phyloP scores from a whole-genome alignment of 805 yeast genomes.

The Pichia scutulata region DNA sequence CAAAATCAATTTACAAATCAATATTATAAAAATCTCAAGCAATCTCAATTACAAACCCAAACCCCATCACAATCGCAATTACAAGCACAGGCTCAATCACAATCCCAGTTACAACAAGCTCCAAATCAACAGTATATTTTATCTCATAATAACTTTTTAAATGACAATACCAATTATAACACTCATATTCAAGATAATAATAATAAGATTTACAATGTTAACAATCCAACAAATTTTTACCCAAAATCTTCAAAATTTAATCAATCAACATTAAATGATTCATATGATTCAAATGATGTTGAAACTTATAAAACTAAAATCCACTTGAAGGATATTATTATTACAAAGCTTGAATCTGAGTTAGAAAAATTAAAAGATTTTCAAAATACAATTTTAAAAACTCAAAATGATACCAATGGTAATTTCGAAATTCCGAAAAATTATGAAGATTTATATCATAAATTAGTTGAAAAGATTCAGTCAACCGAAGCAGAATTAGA shows the following conservation, averaged over 20 bases:
- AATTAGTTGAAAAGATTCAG: slow-evolving; percentile 23
- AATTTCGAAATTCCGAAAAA: slow-evolving; percentile 28
- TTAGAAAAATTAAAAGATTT: slow-evolving; percentile 34
- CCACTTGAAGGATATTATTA: slow-evolving; percentile 46
- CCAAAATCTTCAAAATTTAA: slow-evolving; percentile 2
- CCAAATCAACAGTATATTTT: not conserved
- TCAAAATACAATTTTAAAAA: slow-evolving; percentile 32
- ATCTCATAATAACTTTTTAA: not conserved
- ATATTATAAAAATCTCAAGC: not conserved
- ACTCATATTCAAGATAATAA: not conserved
- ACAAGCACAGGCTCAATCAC: not conserved
- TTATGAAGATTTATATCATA: slow-evolving; percentile 27
- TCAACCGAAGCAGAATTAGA: slow-evolving; percentile 39
- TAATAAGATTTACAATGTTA: slow-evolving; percentile 1
- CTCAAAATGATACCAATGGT: slow-evolving; percentile 9
- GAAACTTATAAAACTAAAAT: slow-evolving; percentile 43
- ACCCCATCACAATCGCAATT: not conserved
- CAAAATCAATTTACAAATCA: not conserved
- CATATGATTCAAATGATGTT: slow-evolving; percentile 13
- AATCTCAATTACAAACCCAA: not conserved
- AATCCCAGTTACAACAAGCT: not conserved
- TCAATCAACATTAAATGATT: slow-evolving; percentile 8
- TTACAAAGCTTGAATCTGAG: slow-evolving; percentile 39
- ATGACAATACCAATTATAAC: not conserved
- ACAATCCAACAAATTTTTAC: not conserved